Evolutionary conservation across 2,329 filamentous ascomycete genomes (phyloP).

Genomic region (Fusarium sp.): DNA sequence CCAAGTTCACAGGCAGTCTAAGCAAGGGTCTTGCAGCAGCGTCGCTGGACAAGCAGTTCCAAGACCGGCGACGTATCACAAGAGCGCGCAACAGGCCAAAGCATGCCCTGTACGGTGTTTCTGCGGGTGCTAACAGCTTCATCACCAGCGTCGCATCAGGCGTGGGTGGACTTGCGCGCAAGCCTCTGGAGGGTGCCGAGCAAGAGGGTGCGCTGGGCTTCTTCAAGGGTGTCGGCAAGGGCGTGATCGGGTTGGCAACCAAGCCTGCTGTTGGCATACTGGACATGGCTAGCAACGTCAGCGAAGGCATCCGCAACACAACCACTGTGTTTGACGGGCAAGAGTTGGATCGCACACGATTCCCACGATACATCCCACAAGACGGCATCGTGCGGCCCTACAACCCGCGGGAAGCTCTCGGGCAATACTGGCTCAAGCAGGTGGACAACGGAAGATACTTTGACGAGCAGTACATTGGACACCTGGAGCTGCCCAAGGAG

Average conservation of each 20-base stretch:
- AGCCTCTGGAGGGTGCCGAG: conserved; percentile 95
- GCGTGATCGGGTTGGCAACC: conserved; percentile 91
- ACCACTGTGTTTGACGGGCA: conserved; percentile 97
- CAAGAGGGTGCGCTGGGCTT: conserved; percentile 95
- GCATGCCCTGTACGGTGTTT: conserved; percentile 96
- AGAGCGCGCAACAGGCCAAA: conserved; percentile 94
- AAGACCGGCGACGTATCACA: conserved; percentile 94
- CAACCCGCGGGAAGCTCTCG: conserved; percentile 92
- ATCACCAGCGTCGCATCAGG: conserved; percentile 93
- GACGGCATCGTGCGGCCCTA: conserved; percentile 97
- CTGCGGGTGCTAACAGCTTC: conserved; percentile 93
- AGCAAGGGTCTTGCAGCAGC: conserved; percentile 96
- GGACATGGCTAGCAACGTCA: conserved; percentile 95
- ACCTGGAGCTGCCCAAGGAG: conserved; percentile 89
- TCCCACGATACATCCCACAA: conserved; percentile 89
- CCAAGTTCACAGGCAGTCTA: conserved; percentile 96
- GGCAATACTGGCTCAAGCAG: conserved; percentile 99
- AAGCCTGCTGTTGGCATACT: conserved; percentile 98
- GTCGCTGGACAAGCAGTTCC: conserved; percentile 98
- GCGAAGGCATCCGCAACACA: conserved; percentile 97
- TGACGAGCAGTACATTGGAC: conserved; percentile 96
- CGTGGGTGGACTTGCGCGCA: conserved; percentile 91
- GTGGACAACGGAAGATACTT: conserved; percentile 98
- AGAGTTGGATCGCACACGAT: conserved; percentile 93
- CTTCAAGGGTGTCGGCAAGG: conserved; percentile 97